Evolutionary conservation across 1,284 basidiomycete genomes (phyloP), one percentile per base, ranked within the genome.

Genomic region (Erythrobasidium hasegawianum): DNA sequence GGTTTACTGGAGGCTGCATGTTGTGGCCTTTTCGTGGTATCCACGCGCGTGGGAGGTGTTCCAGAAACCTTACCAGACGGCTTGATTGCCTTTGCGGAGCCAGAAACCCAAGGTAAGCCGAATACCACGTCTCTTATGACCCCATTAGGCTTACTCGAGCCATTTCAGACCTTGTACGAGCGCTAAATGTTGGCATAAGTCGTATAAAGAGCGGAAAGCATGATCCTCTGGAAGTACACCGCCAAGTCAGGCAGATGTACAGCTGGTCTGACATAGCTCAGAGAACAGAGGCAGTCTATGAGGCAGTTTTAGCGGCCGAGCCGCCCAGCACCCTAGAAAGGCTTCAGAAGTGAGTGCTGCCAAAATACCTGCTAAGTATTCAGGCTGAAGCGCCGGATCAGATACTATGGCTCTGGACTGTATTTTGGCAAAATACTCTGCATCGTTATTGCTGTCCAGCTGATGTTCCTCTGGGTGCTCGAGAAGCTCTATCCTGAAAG

Each of bases 1-100:
- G 88, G 89, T 8, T 92, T 96, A 71, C 83, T 98, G 55, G 96
- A 99, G 80, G 96, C 96, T 0, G 96, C 96, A 0, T 94, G 89
- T 71, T 85, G 90, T 0, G 96, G 96, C 0, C 81, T 98, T 9
- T 95, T 96, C 74, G 89, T 97, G 41, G 96, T 98, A 39, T 87
- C 88, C 16, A 98, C 95, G 0, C 84, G 86, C 38, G 95, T 99
- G 0, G 95, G 96, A 0, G 95, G 96, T 1, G 88, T 97, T 0
- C 93, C 96, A 0, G 96, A 99, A 78, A 88, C 97, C 64, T 80
- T 99, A 18, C 96, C 96, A 0, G 81, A 86, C 54, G 88, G 93
- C 70, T 89, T 97, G 88, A 90, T 97, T 66, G 90, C 90, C 39
- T 96, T 97, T 72, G 90, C 93, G 0, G 84, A 86, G 64, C 92